A percentile compares a stretch with the other conserved stretches of the same genome.
Conservation (phyloP, 2,329 filamentous ascomycete species). For the Aspergillus sp. region DNA sequence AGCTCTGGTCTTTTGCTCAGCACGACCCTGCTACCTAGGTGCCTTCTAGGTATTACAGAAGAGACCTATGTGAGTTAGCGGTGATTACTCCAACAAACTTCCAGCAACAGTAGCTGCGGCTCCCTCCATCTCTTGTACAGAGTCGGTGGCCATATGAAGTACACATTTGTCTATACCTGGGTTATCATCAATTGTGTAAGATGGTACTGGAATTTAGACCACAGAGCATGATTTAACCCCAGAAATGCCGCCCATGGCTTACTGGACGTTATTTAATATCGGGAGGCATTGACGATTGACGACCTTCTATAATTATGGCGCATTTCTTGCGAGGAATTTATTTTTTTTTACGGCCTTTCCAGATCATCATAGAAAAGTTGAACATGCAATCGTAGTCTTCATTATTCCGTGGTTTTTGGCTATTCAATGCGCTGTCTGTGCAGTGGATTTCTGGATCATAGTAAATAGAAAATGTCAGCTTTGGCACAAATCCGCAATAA, state of each 20-base stretch:
- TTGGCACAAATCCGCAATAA: background rate
- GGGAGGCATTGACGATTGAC: too few relatives aligned
- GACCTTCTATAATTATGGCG: background rate
- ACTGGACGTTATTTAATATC: too few relatives aligned
- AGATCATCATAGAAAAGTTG: background rate
- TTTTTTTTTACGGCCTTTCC: too few relatives aligned
- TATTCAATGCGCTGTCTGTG: constrained; percentile 36
- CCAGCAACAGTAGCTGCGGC: too few relatives aligned
- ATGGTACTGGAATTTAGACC: background rate
- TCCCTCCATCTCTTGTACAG: too few relatives aligned
- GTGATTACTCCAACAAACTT: too few relatives aligned
- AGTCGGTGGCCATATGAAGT: too few relatives aligned
- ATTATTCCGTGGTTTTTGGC: background rate
- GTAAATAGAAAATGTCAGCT: constrained; percentile 1
- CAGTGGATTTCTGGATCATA: constrained; percentile 30
- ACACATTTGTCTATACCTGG: background rate
- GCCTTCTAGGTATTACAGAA: too few relatives aligned
- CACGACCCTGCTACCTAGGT: too few relatives aligned
- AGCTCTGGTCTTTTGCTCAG: too few relatives aligned
- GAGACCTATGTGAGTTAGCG: too few relatives aligned
- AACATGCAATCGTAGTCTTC: constrained; percentile 15
- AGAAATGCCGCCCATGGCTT: too few relatives aligned
- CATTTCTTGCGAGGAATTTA: background rate
- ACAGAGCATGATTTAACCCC: background rate
- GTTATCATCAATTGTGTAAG: background rate